phyloP scores from a whole-genome alignment of 2,329 filamentous ascomycete genomes.

The Neonectria ditissima region DNA sequence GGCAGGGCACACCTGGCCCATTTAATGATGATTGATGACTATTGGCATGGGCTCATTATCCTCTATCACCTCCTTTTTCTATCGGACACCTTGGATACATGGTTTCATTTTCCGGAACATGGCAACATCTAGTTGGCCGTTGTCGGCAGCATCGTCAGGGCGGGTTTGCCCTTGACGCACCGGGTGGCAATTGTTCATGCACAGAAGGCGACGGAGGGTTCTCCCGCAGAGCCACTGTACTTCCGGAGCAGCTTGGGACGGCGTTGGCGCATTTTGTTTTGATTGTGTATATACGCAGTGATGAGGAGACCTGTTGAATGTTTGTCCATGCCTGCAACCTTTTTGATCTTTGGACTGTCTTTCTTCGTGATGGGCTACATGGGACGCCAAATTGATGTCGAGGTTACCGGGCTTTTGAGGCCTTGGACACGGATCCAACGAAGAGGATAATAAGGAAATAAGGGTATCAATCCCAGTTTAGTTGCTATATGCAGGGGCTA shows the following conservation, averaged over 20 bases:
- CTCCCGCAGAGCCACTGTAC: slow-evolving; percentile 4
- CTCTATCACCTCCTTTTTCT: slow-evolving; percentile 5
- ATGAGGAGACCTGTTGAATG: background rate
- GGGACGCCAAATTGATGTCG: background rate
- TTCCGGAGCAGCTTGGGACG: slow-evolving; percentile 2
- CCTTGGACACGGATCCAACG: background rate
- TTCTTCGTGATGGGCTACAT: background rate
- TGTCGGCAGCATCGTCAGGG: slow-evolving; percentile 21
- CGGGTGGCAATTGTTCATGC: slow-evolving; percentile 11
- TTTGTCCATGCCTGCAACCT: background rate
- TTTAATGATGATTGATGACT: slow-evolving; percentile 24
- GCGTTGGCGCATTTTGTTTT: slow-evolving; percentile 14
- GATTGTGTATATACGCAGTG: slow-evolving; percentile 18
- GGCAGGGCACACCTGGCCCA: background rate
- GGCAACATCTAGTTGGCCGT: slow-evolving; percentile 3
- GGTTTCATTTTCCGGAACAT: background rate
- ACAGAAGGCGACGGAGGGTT: background rate
- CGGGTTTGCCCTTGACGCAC: slow-evolving; percentile 8
- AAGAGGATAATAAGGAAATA: background rate
- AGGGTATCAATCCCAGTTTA: background rate
- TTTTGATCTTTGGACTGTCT: background rate
- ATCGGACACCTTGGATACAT: slow-evolving; percentile 21
- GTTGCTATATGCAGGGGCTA: background rate
- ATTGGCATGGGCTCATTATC: slow-evolving; percentile 4
- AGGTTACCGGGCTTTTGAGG: background rate